Evolutionary conservation across 2,329 filamentous ascomycete species (phyloP).

Genomic region (Epichloe coenophiala): DNA sequence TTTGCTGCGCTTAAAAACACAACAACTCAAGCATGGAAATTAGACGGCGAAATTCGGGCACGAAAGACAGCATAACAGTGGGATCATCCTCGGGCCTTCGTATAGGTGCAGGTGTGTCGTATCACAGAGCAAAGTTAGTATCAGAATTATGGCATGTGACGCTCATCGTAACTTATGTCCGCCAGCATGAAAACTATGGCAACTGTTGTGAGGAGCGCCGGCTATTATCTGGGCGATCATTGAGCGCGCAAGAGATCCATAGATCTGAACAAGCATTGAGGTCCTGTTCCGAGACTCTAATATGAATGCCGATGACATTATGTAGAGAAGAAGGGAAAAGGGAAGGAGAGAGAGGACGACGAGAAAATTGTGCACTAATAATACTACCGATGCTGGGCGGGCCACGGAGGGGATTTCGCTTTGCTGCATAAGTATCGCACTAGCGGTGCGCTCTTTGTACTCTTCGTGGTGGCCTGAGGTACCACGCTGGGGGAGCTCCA

Average conservation of each 20-base stretch:
- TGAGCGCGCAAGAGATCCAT: conserved; percentile 87
- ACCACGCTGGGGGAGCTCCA: not conserved
- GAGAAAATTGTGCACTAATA: conserved; percentile 13
- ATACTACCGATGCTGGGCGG: not conserved
- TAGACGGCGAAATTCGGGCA: not conserved
- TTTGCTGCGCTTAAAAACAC: conserved; percentile 71
- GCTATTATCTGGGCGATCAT: conserved; percentile 82
- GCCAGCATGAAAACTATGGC: conserved; percentile 39
- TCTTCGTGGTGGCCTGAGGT: not conserved
- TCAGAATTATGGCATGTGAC: conserved; percentile 24
- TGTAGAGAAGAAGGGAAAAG: conserved; percentile 30
- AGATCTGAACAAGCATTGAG: conserved; percentile 90
- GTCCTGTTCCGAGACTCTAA: conserved; percentile 99
- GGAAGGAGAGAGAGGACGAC: conserved; percentile 6
- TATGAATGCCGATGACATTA: conserved; percentile 82
- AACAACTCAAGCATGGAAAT: conserved; percentile 45
- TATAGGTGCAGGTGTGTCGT: not conserved
- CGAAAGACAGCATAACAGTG: not conserved
- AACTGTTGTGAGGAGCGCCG: conserved; percentile 61
- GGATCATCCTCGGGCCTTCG: not conserved
- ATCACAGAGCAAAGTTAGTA: not conserved
- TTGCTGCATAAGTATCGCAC: conserved; percentile 14
- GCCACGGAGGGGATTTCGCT: conserved; percentile 3
- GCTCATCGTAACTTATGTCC: conserved; percentile 30
- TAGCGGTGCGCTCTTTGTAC: conserved; percentile 1